Percentiles rank a stretch among this genome's conserved stretches.
phyloP scores from a whole-genome alignment of 495 filamentous ascomycete species.

The Podospora australis region DNA sequence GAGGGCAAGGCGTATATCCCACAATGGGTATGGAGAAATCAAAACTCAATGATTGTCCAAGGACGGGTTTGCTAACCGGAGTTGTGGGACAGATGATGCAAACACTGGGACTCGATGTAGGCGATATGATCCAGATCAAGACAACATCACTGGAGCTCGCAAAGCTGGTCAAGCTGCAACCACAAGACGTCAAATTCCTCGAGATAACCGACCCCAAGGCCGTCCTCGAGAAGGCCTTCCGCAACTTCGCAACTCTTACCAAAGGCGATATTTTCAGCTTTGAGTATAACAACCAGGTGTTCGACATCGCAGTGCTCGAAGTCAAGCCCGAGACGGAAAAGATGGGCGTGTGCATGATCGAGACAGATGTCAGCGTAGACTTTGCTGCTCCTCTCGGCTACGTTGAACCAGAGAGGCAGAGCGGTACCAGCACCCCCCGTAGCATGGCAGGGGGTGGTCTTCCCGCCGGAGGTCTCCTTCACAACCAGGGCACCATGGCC shows the following conservation, averaged over 20 bases:
- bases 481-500: conserved; percentile 87
- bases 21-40: conserved; percentile 85
- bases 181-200: conserved; percentile 83
- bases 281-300: conserved; percentile 86
- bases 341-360: conserved; percentile 82
- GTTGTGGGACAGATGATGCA: conserved; percentile 92
- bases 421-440: conserved; percentile 58
- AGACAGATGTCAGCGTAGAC: conserved; percentile 92
- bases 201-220: conserved; percentile 96
- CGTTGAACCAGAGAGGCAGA: conserved; percentile 67
- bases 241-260: conserved; percentile 88
- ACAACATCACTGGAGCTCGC: conserved; percentile 86
- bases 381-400: conserved; percentile 93
- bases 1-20: conserved; percentile 95
- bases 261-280: conserved; percentile 93
- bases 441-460: conserved; percentile 39
- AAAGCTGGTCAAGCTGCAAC: conserved; percentile 89
- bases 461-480: conserved; percentile 64
- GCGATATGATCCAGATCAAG: conserved; percentile 90
- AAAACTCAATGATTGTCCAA: neutral
- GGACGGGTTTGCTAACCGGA: conserved; percentile 9
- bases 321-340: conserved; percentile 74
- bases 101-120: conserved; percentile 78
- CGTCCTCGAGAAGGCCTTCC: conserved; percentile 93
- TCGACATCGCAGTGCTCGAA: conserved; percentile 86